Conservation (phyloP, 495 filamentous ascomycete genomes). For the Tuber calosporum region DNA sequence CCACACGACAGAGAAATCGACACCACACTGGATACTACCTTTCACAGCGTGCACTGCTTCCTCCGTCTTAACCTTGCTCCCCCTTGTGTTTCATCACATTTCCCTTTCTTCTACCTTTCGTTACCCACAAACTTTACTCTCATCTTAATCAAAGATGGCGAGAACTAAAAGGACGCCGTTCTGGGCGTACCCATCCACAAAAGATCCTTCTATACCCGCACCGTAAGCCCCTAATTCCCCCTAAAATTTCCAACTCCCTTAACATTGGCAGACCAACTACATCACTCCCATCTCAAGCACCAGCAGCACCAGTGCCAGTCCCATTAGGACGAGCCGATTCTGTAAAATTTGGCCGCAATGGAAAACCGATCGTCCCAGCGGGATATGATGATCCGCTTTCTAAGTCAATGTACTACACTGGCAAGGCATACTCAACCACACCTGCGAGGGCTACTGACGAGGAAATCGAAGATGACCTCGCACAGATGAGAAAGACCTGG, state of each 20-base stretch:
- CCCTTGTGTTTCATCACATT: background rate
- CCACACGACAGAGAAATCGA: background rate
- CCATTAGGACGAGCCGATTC: background rate
- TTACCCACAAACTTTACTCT: background rate
- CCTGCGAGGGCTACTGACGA: background rate
- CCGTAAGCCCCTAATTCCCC: background rate
- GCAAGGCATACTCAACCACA: background rate
- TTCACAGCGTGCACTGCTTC: background rate
- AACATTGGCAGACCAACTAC: too few relatives aligned
- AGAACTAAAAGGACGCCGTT: background rate
- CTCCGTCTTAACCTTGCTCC: background rate
- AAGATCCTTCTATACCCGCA: background rate
- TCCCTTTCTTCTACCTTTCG: background rate
- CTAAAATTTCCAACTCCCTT: too few relatives aligned
- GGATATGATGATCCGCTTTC: background rate
- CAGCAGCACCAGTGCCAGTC: background rate
- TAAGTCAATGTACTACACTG: background rate
- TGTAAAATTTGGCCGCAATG: background rate
- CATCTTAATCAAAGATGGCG: background rate
- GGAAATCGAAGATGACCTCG: background rate
- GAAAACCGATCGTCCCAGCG: background rate
- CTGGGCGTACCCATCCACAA: background rate
- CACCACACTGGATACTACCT: background rate
- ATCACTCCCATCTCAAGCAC: background rate
- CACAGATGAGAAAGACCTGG: background rate